A percentile compares a stretch with the other conserved stretches of the same genome.
Evolutionary conservation across 1,139 yeast genomes (phyloP).

Genomic region (Candida dubliniensis): DNA sequence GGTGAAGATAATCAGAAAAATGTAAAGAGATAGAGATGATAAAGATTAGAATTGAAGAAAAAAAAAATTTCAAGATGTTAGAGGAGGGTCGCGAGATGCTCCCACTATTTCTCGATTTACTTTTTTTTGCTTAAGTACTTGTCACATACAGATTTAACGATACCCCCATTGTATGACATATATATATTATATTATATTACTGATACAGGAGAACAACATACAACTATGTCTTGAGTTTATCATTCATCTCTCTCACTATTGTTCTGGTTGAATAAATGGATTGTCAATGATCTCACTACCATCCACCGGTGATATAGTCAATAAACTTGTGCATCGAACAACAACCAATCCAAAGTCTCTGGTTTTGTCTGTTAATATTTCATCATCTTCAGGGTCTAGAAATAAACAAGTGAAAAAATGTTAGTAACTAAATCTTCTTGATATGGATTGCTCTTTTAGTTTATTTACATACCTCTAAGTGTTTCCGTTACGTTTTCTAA

Average conservation of each 20-base stretch:
- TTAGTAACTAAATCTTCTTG: conserved; percentile 1
- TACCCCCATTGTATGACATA: background rate
- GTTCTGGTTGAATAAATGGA: conserved; percentile 48
- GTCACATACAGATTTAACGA: too few species aligned
- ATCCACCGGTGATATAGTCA: conserved; percentile 80
- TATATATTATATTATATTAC: background rate
- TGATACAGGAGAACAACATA: background rate
- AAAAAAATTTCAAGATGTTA: background rate
- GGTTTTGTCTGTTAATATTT: conserved; percentile 49
- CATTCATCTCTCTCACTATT: conserved; percentile 12
- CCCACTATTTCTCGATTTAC: too few species aligned
- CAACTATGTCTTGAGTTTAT: background rate
- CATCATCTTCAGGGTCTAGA: conserved; percentile 62
- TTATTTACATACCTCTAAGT: conserved; percentile 47
- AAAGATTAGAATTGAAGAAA: background rate
- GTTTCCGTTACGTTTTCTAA: conserved; percentile 80
- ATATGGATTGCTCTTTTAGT: background rate
- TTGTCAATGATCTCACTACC: conserved; percentile 80
- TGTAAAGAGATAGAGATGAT: background rate
- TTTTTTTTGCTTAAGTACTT: too few species aligned
- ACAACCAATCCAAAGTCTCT: conserved; percentile 76
- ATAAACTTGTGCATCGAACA: conserved; percentile 80
- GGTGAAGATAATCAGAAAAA: background rate
- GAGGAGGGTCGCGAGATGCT: background rate
- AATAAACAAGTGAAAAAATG: conserved; percentile 23